A percentile compares a stretch with the other conserved stretches of the same genome.
phyloP scores from a whole-genome alignment of 2,329 filamentous ascomycete genomes.

The Cladosporium sp. region DNA sequence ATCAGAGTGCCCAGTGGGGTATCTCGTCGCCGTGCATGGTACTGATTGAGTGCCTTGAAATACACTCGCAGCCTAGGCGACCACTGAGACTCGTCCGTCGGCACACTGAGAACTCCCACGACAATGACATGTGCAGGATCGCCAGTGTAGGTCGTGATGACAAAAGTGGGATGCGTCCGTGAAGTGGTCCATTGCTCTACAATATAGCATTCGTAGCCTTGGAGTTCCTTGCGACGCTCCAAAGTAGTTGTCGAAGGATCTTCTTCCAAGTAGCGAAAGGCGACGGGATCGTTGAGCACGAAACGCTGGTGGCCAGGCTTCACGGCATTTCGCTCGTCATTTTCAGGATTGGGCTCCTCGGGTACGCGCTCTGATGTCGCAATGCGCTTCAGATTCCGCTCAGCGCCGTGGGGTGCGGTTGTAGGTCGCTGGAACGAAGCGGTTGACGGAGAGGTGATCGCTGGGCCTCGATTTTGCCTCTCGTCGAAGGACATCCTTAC shows the following conservation, averaged over 20 bases:
- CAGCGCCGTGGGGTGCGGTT: slow-evolving; percentile 17
- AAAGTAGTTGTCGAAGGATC: slow-evolving; percentile 73
- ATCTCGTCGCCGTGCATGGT: slow-evolving; percentile 77
- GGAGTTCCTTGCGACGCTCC: slow-evolving; percentile 64
- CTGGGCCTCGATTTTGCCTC: slow-evolving; percentile 13
- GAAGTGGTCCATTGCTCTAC: slow-evolving; percentile 99
- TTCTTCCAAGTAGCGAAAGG: slow-evolving; percentile 76
- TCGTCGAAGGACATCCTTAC: slow-evolving; percentile 16
- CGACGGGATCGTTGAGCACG: slow-evolving; percentile 63
- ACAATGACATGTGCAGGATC: slow-evolving; percentile 74
- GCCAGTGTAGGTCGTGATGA: slow-evolving; percentile 91
- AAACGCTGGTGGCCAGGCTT: slow-evolving; percentile 50
- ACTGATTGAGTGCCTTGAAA: slow-evolving; percentile 80
- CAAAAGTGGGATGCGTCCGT: slow-evolving; percentile 79
- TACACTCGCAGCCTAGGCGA: slow-evolving; percentile 75
- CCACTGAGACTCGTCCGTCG: slow-evolving; percentile 75
- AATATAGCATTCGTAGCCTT: slow-evolving; percentile 87
- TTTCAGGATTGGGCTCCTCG: slow-evolving; percentile 19
- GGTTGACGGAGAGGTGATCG: slow-evolving; percentile 5
- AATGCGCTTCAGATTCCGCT: slow-evolving; percentile 5
- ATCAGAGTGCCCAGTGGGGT: slow-evolving; percentile 81
- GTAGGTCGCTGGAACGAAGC: slow-evolving; percentile 14
- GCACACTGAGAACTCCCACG: slow-evolving; percentile 76
- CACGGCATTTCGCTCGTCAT: slow-evolving; percentile 17
- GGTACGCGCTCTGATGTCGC: slow-evolving; percentile 5